Conservation (phyloP, 352 stramenopile genomes). For the Plasmopara halstedii region DNA sequence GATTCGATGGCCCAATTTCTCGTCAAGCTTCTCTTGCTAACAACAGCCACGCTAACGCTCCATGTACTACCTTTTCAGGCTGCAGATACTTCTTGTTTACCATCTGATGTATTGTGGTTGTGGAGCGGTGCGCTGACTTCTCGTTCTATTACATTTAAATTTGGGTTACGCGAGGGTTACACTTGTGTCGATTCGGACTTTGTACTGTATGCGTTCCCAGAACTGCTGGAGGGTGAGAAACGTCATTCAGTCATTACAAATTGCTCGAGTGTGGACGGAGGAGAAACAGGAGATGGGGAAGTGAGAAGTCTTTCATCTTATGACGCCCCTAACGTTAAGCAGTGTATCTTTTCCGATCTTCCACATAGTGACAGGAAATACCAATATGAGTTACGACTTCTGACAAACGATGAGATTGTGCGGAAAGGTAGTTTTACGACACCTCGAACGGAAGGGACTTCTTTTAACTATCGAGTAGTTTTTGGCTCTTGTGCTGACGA, state of each 20-base stretch:
- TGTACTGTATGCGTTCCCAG: conserved; percentile 47
- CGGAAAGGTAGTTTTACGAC: conserved; percentile 42
- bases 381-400: conserved; percentile 48
- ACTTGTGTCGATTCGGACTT: conserved; percentile 41
- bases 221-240: conserved; percentile 31
- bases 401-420: conserved; percentile 25
- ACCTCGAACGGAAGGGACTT: conserved; percentile 29
- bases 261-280: conserved; percentile 24
- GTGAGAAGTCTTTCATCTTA: conserved; percentile 21
- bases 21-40: neutral
- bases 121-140: conserved; percentile 66
- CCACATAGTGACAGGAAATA: conserved; percentile 44
- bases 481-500: conserved; percentile 83
- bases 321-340: conserved; percentile 28
- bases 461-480: conserved; percentile 59
- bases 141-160: conserved; percentile 60
- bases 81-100: neutral
- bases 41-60: conserved; percentile 2
- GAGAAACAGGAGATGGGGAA: conserved; percentile 18
- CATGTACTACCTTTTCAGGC: conserved; percentile 5
- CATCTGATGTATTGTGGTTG: conserved; percentile 53
- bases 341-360: conserved; percentile 40
- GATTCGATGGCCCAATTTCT: neutral
- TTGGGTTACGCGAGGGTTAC: conserved; percentile 52
- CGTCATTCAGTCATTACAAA: conserved; percentile 39